phyloP scores from a whole-genome alignment of 1,139 yeast species.

The Nakaseomyces nivariensis region DNA sequence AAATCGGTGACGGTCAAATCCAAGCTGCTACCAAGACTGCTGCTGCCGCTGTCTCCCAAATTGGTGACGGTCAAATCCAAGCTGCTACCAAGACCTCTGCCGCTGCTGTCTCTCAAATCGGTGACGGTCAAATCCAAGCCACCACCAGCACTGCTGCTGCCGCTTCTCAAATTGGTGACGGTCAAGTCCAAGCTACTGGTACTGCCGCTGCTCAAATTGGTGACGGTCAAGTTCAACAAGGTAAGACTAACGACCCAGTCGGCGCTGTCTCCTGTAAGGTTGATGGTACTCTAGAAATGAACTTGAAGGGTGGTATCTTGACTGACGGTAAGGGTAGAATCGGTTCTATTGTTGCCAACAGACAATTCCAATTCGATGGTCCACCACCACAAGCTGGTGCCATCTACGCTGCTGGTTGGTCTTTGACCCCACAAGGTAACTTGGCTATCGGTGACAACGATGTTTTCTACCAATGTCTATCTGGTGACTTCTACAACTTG shows the following conservation, averaged over 20 bases:
- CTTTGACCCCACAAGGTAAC: slow-evolving; percentile 52
- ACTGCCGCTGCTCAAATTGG: slow-evolving; percentile 4
- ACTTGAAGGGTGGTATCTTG: slow-evolving; percentile 44
- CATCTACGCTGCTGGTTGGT: slow-evolving; percentile 81
- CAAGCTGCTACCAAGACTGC: slow-evolving; percentile 25
- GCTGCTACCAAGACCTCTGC: slow-evolving; percentile 25
- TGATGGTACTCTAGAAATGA: slow-evolving; percentile 45
- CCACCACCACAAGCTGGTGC: slow-evolving; percentile 91
- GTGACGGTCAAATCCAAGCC: slow-evolving; percentile 6
- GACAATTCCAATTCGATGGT: slow-evolving; percentile 86
- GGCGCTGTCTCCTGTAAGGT: slow-evolving; percentile 38
- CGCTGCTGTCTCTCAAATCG: slow-evolving; percentile 4
- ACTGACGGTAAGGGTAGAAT: slow-evolving; percentile 60
- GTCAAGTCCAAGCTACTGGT: slow-evolving; percentile 10
- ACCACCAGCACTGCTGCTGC: slow-evolving; percentile 31
- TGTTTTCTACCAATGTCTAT: slow-evolving; percentile 69
- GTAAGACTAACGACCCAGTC: slow-evolving; percentile 12
- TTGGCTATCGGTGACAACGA: slow-evolving; percentile 61
- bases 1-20: slow-evolving; percentile 14
- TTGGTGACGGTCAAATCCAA: slow-evolving; percentile 31
- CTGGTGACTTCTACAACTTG: slow-evolving; percentile 78
- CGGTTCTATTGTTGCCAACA: slow-evolving; percentile 78
- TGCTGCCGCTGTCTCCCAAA: slow-evolving; percentile 41
- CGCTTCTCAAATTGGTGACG: slow-evolving; percentile 16
- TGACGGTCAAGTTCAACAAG: slow-evolving; percentile 5